Evolutionary conservation across 2,329 filamentous ascomycete genomes (phyloP).

Genomic region (Talaromyces sp.): DNA sequence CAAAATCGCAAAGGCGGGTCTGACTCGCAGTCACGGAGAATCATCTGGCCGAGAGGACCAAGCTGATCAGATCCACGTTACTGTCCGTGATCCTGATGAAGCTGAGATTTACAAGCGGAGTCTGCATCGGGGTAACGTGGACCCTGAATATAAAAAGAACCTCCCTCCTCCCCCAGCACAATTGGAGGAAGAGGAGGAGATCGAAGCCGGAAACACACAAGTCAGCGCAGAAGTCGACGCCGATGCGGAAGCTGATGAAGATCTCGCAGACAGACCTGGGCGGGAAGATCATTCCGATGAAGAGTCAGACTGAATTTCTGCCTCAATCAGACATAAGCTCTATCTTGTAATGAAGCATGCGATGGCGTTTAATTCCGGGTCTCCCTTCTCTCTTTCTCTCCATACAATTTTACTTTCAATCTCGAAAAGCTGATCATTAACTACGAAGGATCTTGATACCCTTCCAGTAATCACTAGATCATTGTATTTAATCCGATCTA

Average conservation of each 20-base stretch:
- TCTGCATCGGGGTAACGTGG: slow-evolving; percentile 44
- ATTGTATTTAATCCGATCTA: slow-evolving; percentile 1
- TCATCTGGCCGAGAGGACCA: slow-evolving; percentile 41
- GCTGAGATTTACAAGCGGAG: slow-evolving; percentile 48
- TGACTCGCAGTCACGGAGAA: slow-evolving; percentile 36
- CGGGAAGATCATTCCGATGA: slow-evolving; percentile 4
- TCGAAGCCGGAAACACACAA: slow-evolving; percentile 9
- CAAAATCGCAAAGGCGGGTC: slow-evolving; percentile 41
- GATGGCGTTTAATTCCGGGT: slow-evolving; percentile 1
- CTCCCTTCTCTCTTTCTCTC: background rate
- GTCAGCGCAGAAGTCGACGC: slow-evolving; percentile 10
- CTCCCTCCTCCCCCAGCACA: slow-evolving; percentile 35
- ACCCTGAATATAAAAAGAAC: slow-evolving; percentile 40
- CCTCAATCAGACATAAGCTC: background rate
- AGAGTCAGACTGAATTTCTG: slow-evolving; percentile 7
- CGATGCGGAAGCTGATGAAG: slow-evolving; percentile 14
- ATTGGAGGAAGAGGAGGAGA: slow-evolving; percentile 18
- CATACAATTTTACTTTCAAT: background rate
- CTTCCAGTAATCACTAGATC: background rate
- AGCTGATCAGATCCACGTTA: slow-evolving; percentile 52
- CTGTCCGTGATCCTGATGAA: slow-evolving; percentile 49
- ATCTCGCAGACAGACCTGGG: slow-evolving; percentile 7
- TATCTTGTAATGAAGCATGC: background rate
- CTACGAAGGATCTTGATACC: background rate
- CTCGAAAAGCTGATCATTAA: background rate